phyloP scores from a whole-genome alignment of 331 rosid genomes.

The Telfairia occidentalis region DNA sequence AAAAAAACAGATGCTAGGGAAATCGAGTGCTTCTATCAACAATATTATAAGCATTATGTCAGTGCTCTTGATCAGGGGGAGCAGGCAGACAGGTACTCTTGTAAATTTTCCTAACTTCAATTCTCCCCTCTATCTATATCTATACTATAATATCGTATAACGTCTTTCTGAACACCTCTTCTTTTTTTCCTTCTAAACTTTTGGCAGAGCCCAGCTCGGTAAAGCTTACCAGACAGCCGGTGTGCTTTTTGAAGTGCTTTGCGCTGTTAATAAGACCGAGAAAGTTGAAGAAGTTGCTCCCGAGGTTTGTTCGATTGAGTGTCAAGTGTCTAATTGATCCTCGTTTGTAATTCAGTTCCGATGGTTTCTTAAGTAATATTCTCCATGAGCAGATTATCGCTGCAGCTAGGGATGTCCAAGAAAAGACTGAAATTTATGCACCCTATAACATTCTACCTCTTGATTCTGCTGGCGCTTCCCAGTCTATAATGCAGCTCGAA shows the following conservation, averaged over 20 bases:
- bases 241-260: conserved; percentile 93
- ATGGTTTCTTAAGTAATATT: conserved; percentile 3
- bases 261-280: conserved; percentile 93
- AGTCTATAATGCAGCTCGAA: conserved; percentile 84
- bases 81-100: conserved; percentile 63
- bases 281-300: conserved; percentile 97
- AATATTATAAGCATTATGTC: conserved; percentile 77
- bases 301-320: conserved; percentile 48
- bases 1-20: conserved; percentile 95
- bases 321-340: conserved; percentile 7
- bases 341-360: conserved; percentile 11
- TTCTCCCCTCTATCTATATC: background rate
- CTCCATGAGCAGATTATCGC: conserved; percentile 61
- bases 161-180: background rate
- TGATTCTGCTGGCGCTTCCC: conserved; percentile 88
- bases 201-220: conserved; percentile 82
- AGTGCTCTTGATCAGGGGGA: conserved; percentile 89
- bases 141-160: background rate
- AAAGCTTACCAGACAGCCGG: conserved; percentile 93
- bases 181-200: conserved; percentile 7
- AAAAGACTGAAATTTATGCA: conserved; percentile 72
- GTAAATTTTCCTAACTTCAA: background rate
- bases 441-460: conserved; percentile 92
- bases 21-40: conserved; percentile 82
- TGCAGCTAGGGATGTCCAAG: conserved; percentile 96